Percentiles rank a stretch among this genome's conserved stretches.
Conservation (phyloP, 305 asterid species). For the Ajuga reptans region DNA sequence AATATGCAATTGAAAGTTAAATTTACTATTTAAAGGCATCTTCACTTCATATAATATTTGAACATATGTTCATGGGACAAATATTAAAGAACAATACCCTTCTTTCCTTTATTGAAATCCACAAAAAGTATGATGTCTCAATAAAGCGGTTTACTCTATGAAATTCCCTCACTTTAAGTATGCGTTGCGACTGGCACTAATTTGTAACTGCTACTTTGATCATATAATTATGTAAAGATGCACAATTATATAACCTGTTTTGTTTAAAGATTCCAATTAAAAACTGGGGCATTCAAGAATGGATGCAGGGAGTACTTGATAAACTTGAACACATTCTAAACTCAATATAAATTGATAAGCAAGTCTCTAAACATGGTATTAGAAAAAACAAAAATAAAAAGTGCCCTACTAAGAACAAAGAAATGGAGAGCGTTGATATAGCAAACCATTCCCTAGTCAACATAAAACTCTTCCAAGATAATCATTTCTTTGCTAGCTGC, state of each 20-base stretch:
- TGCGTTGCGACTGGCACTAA: too few species aligned
- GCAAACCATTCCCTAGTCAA: too few species aligned
- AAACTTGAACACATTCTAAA: background rate
- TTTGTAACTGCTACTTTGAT: too few species aligned
- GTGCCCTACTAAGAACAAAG: slow-evolving; percentile 8
- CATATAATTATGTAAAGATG: background rate
- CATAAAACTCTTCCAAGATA: slow-evolving; percentile 6
- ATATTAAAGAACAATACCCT: background rate
- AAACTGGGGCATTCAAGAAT: background rate
- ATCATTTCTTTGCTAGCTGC: slow-evolving; percentile 8
- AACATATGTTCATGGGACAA: background rate
- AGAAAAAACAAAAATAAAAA: too few species aligned
- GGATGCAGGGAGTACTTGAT: background rate
- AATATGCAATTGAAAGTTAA: background rate
- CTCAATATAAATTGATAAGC: background rate
- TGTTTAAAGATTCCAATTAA: background rate
- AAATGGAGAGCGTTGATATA: too few species aligned
- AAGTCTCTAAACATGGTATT: too few species aligned
- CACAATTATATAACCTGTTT: background rate
- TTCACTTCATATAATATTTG: too few species aligned
- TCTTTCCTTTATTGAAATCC: too few species aligned
- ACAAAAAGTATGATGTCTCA: too few species aligned
- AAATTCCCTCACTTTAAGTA: too few species aligned
- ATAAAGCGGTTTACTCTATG: too few species aligned
- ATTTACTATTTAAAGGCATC: background rate